Conservation (phyloP, 2,329 filamentous ascomycete species). For the Sporothrix curviconia region DNA sequence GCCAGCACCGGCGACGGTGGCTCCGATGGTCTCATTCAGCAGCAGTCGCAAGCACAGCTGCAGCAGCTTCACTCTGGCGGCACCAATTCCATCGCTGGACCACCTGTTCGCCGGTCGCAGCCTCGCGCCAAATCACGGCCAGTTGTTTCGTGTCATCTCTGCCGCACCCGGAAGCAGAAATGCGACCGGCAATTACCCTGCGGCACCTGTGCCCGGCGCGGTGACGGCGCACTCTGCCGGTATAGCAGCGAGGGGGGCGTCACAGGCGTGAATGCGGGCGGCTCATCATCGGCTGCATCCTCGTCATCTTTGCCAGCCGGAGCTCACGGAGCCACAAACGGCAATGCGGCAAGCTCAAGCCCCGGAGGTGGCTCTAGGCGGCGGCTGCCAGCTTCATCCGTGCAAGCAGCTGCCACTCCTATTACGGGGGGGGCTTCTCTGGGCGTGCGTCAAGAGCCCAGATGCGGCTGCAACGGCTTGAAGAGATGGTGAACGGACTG, state of each 20-base stretch:
- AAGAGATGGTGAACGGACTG: conserved; percentile 32
- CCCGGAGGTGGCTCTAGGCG: conserved; percentile 22
- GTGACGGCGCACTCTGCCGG: conserved; percentile 28
- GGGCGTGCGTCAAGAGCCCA: conserved; percentile 31
- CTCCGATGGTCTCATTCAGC: not conserved
- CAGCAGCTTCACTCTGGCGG: not conserved
- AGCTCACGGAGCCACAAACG: not conserved
- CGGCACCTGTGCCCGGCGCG: conserved; percentile 34
- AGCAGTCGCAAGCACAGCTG: not conserved
- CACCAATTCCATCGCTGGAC: not conserved
- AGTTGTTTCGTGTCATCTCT: conserved; percentile 36
- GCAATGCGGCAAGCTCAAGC: conserved; percentile 21
- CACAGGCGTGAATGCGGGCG: not conserved
- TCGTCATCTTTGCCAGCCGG: not conserved
- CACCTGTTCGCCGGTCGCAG: conserved; percentile 2
- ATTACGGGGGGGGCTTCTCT: not conserved
- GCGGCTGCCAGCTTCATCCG: conserved; percentile 21
- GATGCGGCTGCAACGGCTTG: conserved; percentile 33
- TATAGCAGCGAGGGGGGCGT: conserved; percentile 23
- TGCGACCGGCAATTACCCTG: conserved; percentile 38
- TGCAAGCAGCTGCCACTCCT: not conserved
- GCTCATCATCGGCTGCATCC: not conserved
- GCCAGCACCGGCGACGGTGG: not conserved
- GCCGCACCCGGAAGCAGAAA: conserved; percentile 37
- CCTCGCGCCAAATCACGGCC: conserved; percentile 23